Percentiles rank a stretch among this genome's conserved stretches.
phyloP scores from a whole-genome alignment of 2,329 filamentous ascomycete genomes.

The Chrysoporthe cubensis region DNA sequence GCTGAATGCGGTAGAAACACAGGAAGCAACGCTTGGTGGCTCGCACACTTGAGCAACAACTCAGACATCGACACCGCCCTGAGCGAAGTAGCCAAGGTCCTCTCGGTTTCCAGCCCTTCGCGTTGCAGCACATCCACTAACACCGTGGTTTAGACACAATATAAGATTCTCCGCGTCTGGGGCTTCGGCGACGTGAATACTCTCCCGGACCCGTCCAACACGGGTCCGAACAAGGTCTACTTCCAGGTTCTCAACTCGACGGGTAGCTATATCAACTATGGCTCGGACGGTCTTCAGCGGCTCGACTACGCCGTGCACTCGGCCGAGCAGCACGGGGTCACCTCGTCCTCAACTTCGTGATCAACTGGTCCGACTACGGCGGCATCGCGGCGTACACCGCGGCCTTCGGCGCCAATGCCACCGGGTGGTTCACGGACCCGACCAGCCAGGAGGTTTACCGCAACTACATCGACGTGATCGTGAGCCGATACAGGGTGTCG shows the following conservation, averaged over 20 bases:
- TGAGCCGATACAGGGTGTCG: conserved; percentile 50
- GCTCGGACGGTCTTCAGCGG: conserved; percentile 63
- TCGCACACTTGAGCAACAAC: conserved; percentile 47
- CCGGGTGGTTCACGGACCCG: conserved; percentile 57
- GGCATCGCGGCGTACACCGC: conserved; percentile 63
- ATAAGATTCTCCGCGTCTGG: conserved; percentile 64
- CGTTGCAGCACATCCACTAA: background rate
- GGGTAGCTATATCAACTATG: conserved; percentile 64
- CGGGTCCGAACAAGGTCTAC: conserved; percentile 45
- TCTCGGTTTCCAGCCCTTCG: background rate
- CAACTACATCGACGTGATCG: conserved; percentile 50
- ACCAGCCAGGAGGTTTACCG: conserved; percentile 55
- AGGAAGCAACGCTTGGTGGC: conserved; percentile 29
- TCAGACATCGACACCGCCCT: conserved; percentile 55
- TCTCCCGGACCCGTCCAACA: conserved; percentile 34
- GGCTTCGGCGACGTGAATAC: conserved; percentile 64
- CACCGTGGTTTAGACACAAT: conserved; percentile 50
- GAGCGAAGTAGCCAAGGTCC: conserved; percentile 26
- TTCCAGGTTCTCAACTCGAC: conserved; percentile 57
- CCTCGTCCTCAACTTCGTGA: conserved; percentile 68
- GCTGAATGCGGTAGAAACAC: background rate
- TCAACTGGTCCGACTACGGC: conserved; percentile 72
- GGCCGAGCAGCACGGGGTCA: conserved; percentile 62
- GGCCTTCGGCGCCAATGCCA: conserved; percentile 56
- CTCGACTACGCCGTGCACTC: conserved; percentile 66